Conservation (phyloP, 2,329 filamentous ascomycete species). For the Cercospora sojina region DNA sequence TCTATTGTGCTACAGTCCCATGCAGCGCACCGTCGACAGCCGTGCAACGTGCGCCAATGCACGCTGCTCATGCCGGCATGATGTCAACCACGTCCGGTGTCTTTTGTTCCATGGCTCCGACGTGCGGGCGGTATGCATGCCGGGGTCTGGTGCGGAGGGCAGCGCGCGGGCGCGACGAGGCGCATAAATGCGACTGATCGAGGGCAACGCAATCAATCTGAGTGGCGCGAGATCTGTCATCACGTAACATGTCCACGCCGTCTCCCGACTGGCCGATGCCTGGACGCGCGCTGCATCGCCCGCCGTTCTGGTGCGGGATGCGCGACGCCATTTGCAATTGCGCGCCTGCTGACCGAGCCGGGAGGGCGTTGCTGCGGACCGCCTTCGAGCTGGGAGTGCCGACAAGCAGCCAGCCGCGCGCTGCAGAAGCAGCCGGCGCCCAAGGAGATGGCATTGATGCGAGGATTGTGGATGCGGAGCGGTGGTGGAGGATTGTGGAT, state of each 20-base stretch:
- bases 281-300: neutral
- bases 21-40: neutral
- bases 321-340: constrained; percentile 5
- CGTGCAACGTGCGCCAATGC: neutral
- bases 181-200: neutral
- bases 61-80: constrained; percentile 1
- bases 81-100: neutral
- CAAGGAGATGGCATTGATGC: neutral
- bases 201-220: neutral
- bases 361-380: neutral
- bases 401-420: neutral
- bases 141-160: neutral
- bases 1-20: neutral
- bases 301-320: neutral
- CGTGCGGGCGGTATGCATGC: neutral
- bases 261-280: neutral
- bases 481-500: neutral
- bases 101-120: neutral
- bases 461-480: neutral
- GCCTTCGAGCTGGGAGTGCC: neutral
- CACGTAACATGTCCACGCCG: neutral
- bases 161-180: neutral
- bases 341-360: neutral
- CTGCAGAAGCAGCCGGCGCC: neutral
- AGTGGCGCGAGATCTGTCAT: neutral